A percentile compares a stretch with the other conserved stretches of the same genome.
phyloP scores from a whole-genome alignment of 2,329 filamentous ascomycete genomes.

The Sphaerulina populicola region DNA sequence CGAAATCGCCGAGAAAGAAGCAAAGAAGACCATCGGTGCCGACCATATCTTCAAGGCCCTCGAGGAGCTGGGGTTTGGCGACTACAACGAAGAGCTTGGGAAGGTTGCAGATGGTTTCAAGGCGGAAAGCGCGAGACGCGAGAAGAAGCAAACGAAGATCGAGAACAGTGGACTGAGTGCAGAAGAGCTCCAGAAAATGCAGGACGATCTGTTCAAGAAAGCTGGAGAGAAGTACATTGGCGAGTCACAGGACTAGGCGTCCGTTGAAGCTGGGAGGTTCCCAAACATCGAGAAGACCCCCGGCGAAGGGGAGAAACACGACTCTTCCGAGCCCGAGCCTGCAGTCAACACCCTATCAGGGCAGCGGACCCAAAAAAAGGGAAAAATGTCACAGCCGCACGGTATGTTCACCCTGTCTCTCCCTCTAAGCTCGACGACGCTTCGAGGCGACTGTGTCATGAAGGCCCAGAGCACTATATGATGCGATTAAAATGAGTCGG shows the following conservation, averaged over 20 bases:
- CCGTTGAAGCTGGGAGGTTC: too few relatives aligned
- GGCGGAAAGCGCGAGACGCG: constrained; percentile 42
- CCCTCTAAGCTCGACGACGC: too few relatives aligned
- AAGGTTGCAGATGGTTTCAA: constrained; percentile 87
- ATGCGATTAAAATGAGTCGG: too few relatives aligned
- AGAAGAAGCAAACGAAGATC: constrained; percentile 96
- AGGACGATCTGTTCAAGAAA: constrained; percentile 82
- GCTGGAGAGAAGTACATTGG: constrained; percentile 63
- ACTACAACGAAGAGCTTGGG: constrained; percentile 81
- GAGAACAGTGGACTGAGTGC: constrained; percentile 87
- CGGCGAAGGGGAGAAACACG: too few relatives aligned
- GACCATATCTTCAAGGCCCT: constrained; percentile 96
- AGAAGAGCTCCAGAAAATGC: constrained; percentile 79
- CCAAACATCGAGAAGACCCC: too few relatives aligned
- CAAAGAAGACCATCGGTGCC: constrained; percentile 97
- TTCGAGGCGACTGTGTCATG: too few relatives aligned
- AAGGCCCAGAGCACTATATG: too few relatives aligned
- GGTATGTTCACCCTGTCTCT: too few relatives aligned
- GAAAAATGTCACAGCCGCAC: too few relatives aligned
- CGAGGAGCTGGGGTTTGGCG: constrained; percentile 81
- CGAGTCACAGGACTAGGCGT: constrained; percentile 5
- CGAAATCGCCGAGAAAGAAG: constrained; percentile 96
- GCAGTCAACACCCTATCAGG: too few relatives aligned
- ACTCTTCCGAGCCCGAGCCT: too few relatives aligned
- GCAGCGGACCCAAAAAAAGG: too few relatives aligned